These are phyloP conservation scores for Mycena pura DNA, from an alignment of 768 basidiomycete genomes.

Conservation along the genomic window DNA sequence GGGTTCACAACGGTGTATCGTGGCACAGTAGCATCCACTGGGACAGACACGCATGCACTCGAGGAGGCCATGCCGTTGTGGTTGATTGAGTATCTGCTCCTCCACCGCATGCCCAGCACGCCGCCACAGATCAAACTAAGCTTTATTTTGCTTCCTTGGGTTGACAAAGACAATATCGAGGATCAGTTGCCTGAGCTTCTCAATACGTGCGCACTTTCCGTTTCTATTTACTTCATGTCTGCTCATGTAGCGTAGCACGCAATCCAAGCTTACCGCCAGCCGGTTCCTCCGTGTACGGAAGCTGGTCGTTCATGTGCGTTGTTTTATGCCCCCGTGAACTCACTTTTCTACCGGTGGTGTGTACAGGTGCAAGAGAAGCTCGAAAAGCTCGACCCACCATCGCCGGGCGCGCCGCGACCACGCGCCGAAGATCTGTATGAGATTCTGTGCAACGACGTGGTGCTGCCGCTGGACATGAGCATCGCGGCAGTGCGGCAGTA, in stretches of 20 bases:
- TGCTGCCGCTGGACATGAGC: constrained; percentile 87
- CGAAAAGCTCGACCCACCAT: constrained; percentile 53
- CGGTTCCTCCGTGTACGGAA: constrained; percentile 87
- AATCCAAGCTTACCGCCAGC: constrained; percentile 89
- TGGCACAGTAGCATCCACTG: constrained; percentile 66
- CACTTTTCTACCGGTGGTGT: too few relatives aligned
- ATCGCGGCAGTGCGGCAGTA: constrained; percentile 91
- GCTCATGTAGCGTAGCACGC: constrained; percentile 51
- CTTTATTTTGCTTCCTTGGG: constrained; percentile 87
- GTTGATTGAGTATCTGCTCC: constrained; percentile 86
- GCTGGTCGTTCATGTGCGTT: constrained; percentile 77
- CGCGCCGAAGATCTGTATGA: constrained; percentile 84
- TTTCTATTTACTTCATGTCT: neutral
- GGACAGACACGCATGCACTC: constrained; percentile 51
- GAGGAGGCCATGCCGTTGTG: constrained; percentile 87
- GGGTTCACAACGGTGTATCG: constrained; percentile 83
- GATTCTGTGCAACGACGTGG: constrained; percentile 85
- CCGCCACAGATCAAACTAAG: constrained; percentile 77
- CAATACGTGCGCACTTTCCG: constrained; percentile 69
- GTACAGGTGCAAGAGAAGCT: constrained; percentile 89
- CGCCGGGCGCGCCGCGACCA: constrained; percentile 39
- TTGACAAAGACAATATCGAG: constrained; percentile 58
- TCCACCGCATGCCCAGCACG: constrained; percentile 60
- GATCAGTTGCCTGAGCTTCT: constrained; percentile 81
- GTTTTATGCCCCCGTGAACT: neutral